phyloP scores from a whole-genome alignment of 306 rosid species.

The Bauhinia variegata region DNA sequence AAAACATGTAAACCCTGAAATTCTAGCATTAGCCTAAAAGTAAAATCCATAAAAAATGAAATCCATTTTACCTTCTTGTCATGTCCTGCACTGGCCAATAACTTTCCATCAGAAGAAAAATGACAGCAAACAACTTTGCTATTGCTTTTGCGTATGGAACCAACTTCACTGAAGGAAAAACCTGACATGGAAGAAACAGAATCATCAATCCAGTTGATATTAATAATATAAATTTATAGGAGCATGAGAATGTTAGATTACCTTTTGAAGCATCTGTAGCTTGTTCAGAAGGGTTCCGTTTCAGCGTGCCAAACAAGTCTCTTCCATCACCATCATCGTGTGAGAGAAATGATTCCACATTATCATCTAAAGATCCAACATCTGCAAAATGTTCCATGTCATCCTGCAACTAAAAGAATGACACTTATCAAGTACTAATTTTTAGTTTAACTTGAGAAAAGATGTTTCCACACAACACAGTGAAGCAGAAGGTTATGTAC shows the following conservation, averaged over 20 bases:
- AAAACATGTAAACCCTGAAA: not conserved
- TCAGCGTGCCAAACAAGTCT: conserved; percentile 81
- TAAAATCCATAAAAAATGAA: conserved; percentile 17
- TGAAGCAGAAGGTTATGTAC: not conserved
- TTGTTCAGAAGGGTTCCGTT: conserved; percentile 76
- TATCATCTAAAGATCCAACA: conserved; percentile 88
- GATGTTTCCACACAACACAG: conserved; percentile 32
- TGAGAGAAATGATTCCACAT: conserved; percentile 91
- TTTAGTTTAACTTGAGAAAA: conserved; percentile 2
- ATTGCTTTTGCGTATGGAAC: conserved; percentile 80
- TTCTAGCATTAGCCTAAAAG: not conserved
- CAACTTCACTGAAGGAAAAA: conserved; percentile 76
- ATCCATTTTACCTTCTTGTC: conserved; percentile 86
- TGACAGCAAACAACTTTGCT: conserved; percentile 91
- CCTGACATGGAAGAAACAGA: conserved; percentile 52
- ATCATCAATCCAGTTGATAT: conserved; percentile 32
- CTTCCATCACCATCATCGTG: conserved; percentile 91
- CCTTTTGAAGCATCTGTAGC: conserved; percentile 84
- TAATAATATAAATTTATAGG: conserved; percentile 34
- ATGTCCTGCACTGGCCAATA: conserved; percentile 96
- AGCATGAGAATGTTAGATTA: conserved; percentile 44
- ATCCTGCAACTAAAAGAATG: conserved; percentile 62
- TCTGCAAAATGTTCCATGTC: conserved; percentile 92
- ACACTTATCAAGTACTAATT: conserved; percentile 18
- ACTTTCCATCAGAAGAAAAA: conserved; percentile 95